Evolutionary conservation across 139 green algal genomes (phyloP).

Genomic region (Pseudopediastrum boryanum): DNA sequence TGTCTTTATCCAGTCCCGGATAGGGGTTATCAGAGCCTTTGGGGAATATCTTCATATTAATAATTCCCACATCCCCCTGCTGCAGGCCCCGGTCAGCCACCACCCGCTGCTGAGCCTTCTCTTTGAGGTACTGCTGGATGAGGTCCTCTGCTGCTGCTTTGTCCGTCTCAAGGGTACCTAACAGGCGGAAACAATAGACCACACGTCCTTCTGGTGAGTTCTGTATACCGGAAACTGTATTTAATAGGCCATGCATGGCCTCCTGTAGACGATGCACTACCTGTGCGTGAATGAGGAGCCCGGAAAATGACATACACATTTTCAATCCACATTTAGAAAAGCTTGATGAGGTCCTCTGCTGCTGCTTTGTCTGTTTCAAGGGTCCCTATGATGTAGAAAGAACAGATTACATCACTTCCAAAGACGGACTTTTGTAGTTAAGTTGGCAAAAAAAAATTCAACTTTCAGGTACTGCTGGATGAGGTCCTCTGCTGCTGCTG

Average conservation of each 20-base stretch:
- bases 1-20: slow-evolving; percentile 42
- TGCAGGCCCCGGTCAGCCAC: slow-evolving; percentile 44
- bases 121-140: slow-evolving; percentile 64
- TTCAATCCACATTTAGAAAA: no score
- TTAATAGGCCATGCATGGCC: no score
- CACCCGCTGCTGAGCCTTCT: slow-evolving; percentile 59
- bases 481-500: slow-evolving; percentile 55
- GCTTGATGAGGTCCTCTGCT: slow-evolving; percentile 61
- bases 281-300: no score
- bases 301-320: no score
- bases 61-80: slow-evolving; percentile 47
- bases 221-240: neutral
- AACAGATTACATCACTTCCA: neutral
- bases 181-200: neutral
- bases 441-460: no score
- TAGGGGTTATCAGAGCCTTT: slow-evolving; percentile 17
- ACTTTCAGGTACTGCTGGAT: slow-evolving; percentile 67
- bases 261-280: no score
- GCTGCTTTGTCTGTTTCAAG: slow-evolving; percentile 54
- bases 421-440: no score
- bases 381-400: slow-evolving; percentile 20
- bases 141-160: slow-evolving; percentile 56
- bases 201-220: neutral
- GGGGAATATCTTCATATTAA: slow-evolving; percentile 47
- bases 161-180: slow-evolving; percentile 58